Conservation (phyloP, 768 basidiomycete genomes). For the Rhizopogon rudus region DNA sequence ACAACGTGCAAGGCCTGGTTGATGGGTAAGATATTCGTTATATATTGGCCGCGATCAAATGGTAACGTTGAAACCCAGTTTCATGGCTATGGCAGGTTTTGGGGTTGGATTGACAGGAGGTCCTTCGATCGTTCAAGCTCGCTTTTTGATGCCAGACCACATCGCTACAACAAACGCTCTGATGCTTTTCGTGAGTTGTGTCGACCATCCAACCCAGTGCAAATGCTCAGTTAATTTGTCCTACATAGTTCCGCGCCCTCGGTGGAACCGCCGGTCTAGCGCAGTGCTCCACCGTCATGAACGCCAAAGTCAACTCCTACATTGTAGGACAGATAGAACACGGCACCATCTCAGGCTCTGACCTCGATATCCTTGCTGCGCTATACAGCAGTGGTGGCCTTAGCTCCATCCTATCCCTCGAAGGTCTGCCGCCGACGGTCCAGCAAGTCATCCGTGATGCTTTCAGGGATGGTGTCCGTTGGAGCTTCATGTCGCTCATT, state of each 20-base stretch:
- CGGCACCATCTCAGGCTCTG: slow-evolving; percentile 24
- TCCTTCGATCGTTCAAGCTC: slow-evolving; percentile 38
- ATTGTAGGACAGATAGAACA: slow-evolving; percentile 22
- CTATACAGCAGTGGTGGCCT: slow-evolving; percentile 23
- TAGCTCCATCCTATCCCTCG: slow-evolving; percentile 31
- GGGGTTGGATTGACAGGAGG: slow-evolving; percentile 38
- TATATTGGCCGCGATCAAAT: background rate
- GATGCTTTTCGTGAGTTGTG: slow-evolving; percentile 37
- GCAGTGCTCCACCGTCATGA: slow-evolving; percentile 46
- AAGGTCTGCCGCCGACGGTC: slow-evolving; percentile 29
- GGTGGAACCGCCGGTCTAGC: slow-evolving; percentile 53
- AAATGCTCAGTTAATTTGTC: background rate
- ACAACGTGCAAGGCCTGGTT: slow-evolving; percentile 27
- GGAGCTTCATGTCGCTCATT: slow-evolving; percentile 43
- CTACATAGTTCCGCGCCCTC: slow-evolving; percentile 36
- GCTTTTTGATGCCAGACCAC: slow-evolving; percentile 38
- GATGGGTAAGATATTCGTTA: slow-evolving; percentile 26
- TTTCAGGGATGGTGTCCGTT: slow-evolving; percentile 36
- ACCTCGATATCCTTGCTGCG: slow-evolving; percentile 19
- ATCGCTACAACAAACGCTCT: slow-evolving; percentile 40
- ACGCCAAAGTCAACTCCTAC: slow-evolving; percentile 33
- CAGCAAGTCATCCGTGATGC: slow-evolving; percentile 34
- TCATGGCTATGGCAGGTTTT: slow-evolving; percentile 40
- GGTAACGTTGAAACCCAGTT: slow-evolving; percentile 17
- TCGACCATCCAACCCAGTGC: background rate